Percentiles rank a stretch among this genome's conserved stretches.
phyloP scores from a whole-genome alignment of 371 early-diverging fungal genomes.

The Phascolomyces articulosus region DNA sequence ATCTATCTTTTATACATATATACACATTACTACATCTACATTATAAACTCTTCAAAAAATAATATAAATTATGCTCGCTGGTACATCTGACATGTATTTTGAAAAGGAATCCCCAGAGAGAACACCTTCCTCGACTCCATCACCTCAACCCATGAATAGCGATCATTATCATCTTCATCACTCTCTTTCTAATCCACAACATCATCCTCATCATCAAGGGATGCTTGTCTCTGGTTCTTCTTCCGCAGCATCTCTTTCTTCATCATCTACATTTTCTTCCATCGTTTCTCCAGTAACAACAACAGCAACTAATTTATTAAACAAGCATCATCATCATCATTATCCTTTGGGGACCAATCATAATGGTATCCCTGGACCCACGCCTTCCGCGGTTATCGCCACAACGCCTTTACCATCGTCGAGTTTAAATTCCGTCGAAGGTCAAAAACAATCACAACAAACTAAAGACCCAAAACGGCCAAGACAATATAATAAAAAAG shows the following conservation, averaged over 20 bases:
- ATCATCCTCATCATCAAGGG: neutral
- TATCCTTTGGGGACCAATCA: too few relatives aligned
- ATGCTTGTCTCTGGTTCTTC: conserved; percentile 1
- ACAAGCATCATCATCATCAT: neutral
- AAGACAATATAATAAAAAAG: conserved; percentile 19
- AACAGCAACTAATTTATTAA: neutral
- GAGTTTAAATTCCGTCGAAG: conserved; percentile 21
- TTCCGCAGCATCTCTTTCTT: conserved; percentile 1
- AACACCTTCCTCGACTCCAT: neutral
- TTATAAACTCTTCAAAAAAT: too few relatives aligned
- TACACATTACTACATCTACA: too few relatives aligned
- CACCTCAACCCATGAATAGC: neutral
- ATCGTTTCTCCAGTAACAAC: neutral
- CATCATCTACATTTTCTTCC: neutral
- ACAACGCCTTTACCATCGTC: conserved; percentile 13
- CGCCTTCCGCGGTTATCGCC: conserved; percentile 5
- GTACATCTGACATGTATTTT: conserved; percentile 8
- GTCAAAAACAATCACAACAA: conserved; percentile 10
- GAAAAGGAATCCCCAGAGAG: conserved; percentile 1
- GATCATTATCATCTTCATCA: neutral
- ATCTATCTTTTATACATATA: too few relatives aligned
- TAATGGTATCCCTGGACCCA: too few relatives aligned
- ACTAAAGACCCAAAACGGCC: conserved; percentile 16
- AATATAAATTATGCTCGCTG: conserved; percentile 9
- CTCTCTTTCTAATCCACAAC: neutral